phyloP scores from a whole-genome alignment of 1,139 yeast genomes.

The Yamadazyma diddensiae region DNA sequence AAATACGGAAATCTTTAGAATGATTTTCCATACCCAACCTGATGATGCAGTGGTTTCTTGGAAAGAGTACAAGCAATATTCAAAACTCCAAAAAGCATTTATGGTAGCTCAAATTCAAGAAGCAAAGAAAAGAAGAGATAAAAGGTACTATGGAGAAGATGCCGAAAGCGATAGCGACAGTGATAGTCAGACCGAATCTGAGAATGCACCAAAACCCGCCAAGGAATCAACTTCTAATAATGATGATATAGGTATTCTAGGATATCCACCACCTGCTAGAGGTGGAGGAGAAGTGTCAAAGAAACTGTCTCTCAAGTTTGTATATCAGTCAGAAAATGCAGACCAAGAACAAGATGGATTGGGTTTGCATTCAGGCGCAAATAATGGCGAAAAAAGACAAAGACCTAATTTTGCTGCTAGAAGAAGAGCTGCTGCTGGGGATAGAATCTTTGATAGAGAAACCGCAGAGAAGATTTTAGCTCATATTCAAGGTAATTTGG shows the following conservation, averaged over 20 bases:
- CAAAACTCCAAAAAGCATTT: conserved; percentile 57
- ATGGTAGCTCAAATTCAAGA: conserved; percentile 46
- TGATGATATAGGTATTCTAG: conserved; percentile 37
- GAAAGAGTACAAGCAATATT: conserved; percentile 80
- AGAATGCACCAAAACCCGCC: conserved; percentile 3
- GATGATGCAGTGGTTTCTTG: conserved; percentile 85
- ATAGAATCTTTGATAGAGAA: conserved; percentile 64
- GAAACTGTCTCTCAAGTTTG: conserved; percentile 10
- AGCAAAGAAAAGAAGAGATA: conserved; percentile 26
- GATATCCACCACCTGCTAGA: conserved; percentile 33
- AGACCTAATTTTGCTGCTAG: conserved; percentile 31
- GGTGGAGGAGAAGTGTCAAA: conserved; percentile 42
- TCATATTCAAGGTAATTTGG: conserved; percentile 86
- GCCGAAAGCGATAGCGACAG: conserved; percentile 6
- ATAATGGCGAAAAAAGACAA: conserved; percentile 19
- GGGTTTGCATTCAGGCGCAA: conserved; percentile 4
- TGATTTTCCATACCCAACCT: conserved; percentile 92
- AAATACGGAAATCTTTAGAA: conserved; percentile 76
- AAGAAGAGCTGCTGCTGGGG: conserved; percentile 38
- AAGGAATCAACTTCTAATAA: conserved; percentile 8
- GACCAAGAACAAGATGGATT: conserved; percentile 11
- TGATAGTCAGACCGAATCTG: conserved; percentile 13
- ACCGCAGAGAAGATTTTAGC: conserved; percentile 73
- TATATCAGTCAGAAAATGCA: conserved; percentile 6
- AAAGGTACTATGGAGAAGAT: conserved; percentile 13